Evolutionary conservation across 371 early-diverging fungal species (phyloP).

Genomic region (Coemansia sp.): DNA sequence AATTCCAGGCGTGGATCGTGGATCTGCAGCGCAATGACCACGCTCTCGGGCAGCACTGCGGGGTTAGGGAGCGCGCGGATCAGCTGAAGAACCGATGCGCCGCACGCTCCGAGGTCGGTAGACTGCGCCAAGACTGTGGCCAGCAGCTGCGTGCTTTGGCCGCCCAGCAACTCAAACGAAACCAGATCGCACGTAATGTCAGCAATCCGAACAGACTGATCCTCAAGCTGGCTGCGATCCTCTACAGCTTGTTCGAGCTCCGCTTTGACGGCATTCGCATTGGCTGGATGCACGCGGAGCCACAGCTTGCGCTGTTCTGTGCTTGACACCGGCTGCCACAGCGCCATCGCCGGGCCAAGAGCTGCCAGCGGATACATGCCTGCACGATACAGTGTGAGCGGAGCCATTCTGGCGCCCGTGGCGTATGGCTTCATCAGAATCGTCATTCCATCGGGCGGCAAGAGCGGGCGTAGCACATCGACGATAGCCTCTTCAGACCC

Average conservation of each 20-base stretch:
- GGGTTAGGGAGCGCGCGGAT: constrained; percentile 20
- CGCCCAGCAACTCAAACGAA: constrained; percentile 45
- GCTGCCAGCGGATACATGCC: constrained; percentile 15
- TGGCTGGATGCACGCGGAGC: constrained; percentile 45
- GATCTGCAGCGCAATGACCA: constrained; percentile 32
- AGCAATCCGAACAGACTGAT: constrained; percentile 2
- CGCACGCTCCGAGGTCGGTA: neutral
- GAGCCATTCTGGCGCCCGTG: constrained; percentile 12
- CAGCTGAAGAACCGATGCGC: constrained; percentile 16
- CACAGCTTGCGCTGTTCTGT: constrained; percentile 18
- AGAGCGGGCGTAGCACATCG: constrained; percentile 55
- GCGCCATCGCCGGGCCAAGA: constrained; percentile 45
- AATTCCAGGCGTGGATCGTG: constrained; percentile 28
- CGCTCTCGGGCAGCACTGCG: constrained; percentile 41
- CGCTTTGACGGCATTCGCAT: constrained; percentile 7
- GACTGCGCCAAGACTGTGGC: constrained; percentile 22
- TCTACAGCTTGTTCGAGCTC: constrained; percentile 22
- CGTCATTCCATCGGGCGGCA: constrained; percentile 64
- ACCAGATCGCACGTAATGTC: constrained; percentile 40
- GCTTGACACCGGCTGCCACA: constrained; percentile 26
- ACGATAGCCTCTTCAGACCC: constrained; percentile 60
- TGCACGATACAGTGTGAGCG: constrained; percentile 25
- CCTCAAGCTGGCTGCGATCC: neutral
- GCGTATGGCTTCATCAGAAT: constrained; percentile 63
- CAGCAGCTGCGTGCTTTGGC: constrained; percentile 33